Conservation (phyloP, 371 early-diverging fungal genomes). For the Mycotypha africana region DNA sequence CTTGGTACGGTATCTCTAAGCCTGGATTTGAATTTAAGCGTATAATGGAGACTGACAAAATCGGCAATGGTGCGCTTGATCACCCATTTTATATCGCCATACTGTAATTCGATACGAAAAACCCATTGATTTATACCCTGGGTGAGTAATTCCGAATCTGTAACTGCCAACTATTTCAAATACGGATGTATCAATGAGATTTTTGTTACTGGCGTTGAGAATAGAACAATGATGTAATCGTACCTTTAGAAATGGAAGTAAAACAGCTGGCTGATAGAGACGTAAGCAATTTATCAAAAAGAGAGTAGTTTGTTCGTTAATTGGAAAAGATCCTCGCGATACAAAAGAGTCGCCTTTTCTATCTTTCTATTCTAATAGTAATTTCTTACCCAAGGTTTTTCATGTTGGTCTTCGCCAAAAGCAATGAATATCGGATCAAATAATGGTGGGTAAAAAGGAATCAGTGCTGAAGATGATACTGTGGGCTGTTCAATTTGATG, state of each 20-base stretch:
- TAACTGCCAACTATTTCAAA: too few species aligned
- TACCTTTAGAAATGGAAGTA: conserved; percentile 36
- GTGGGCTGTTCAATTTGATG: neutral
- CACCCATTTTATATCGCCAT: conserved; percentile 79
- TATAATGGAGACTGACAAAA: conserved; percentile 62
- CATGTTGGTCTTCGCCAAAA: conserved; percentile 28
- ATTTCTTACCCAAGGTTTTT: conserved; percentile 28
- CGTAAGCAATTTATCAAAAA: neutral
- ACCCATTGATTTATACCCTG: conserved; percentile 40
- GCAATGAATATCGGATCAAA: conserved; percentile 42
- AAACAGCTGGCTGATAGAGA: conserved; percentile 36
- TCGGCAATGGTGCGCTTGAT: conserved; percentile 63
- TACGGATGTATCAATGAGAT: too few species aligned
- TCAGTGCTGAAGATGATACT: conserved; percentile 7
- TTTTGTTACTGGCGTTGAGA: too few species aligned
- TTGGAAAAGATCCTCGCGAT: neutral
- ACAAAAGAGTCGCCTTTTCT: too few species aligned
- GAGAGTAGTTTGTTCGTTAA: neutral
- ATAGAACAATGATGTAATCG: too few species aligned
- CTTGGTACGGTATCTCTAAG: conserved; percentile 24
- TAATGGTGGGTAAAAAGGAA: conserved; percentile 34
- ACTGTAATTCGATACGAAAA: conserved; percentile 72
- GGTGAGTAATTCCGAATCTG: conserved; percentile 45
- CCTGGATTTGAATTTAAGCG: conserved; percentile 43
- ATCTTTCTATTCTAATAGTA: neutral